Conservation (phyloP, 1,284 basidiomycete species). For the Apiotrichum montevideense region DNA sequence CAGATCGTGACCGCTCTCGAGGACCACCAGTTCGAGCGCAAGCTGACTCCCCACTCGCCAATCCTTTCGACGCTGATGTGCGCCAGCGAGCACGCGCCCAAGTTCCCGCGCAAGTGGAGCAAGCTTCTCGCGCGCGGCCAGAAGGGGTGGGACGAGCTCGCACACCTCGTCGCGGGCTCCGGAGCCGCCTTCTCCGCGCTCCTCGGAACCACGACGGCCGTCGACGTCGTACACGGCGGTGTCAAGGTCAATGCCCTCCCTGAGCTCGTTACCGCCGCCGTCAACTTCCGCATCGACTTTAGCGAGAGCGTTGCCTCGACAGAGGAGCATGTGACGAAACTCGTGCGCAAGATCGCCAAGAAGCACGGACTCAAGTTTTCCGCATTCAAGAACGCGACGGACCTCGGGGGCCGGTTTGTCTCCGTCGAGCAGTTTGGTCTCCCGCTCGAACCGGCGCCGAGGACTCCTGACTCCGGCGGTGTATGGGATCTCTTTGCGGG, state of each 20-base stretch:
- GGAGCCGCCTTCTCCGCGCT: constrained; percentile 15
- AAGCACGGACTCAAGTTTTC: constrained; percentile 25
- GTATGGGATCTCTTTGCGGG: constrained; percentile 47
- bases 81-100: constrained; percentile 42
- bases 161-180: constrained; percentile 12
- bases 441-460: constrained; percentile 44
- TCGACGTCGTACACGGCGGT: constrained; percentile 41
- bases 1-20: constrained; percentile 46
- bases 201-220: constrained; percentile 37
- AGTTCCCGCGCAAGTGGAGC: constrained; percentile 36
- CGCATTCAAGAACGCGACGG: constrained; percentile 20
- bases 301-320: constrained; percentile 33
- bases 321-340: constrained; percentile 28
- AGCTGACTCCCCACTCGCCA: constrained; percentile 44
- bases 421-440: constrained; percentile 36
- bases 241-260: constrained; percentile 38
- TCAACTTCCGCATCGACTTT: constrained; percentile 47
- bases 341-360: constrained; percentile 31
- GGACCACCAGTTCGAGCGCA: constrained; percentile 40
- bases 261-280: constrained; percentile 30
- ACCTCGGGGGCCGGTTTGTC: constrained; percentile 23
- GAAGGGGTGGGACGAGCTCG: constrained; percentile 41
- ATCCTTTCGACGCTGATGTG: constrained; percentile 48
- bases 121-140: constrained; percentile 30
- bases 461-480: constrained; percentile 31